Percentiles rank a stretch among this genome's conserved stretches.
Evolutionary conservation across 129 eudicot genomes (phyloP).

Genomic region (Kitagawia praeruptora): DNA sequence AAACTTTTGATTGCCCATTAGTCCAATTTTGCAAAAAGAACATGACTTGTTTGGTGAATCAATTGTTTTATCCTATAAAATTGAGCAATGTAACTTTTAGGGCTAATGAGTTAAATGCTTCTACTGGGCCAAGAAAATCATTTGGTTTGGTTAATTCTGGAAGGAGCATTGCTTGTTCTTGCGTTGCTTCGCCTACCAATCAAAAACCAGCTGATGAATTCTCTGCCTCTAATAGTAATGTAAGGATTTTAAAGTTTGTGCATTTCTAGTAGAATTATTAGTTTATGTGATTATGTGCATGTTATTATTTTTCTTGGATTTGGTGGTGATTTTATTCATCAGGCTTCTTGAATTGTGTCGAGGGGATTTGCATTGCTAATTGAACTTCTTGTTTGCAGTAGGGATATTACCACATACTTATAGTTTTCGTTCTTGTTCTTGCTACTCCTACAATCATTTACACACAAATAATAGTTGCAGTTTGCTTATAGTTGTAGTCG

Average conservation of each 20-base stretch:
- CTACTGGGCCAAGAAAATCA: conserved; percentile 17
- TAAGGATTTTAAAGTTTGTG: conserved; percentile 18
- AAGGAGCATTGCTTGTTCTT: conserved; percentile 33
- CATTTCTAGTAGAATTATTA: background rate
- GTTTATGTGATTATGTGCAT: background rate
- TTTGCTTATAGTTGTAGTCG: background rate
- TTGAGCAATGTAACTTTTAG: background rate
- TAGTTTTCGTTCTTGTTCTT: background rate
- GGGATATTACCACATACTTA: no score
- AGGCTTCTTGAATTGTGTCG: background rate
- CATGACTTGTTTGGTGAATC: conserved; percentile 3
- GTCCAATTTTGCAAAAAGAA: background rate
- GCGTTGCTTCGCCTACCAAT: conserved; percentile 42
- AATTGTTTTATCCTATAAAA: background rate
- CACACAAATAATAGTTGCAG: background rate
- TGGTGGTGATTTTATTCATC: background rate
- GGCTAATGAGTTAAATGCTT: conserved; percentile 15
- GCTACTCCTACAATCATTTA: background rate
- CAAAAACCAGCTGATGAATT: conserved; percentile 42
- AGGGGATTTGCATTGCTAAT: background rate
- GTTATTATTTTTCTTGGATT: no score
- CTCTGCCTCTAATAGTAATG: conserved; percentile 32
- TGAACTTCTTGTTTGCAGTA: background rate
- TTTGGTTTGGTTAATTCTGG: conserved; percentile 6
- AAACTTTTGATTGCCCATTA: conserved; percentile 5